These are phyloP conservation scores for Tuber indicum DNA, from an alignment of 495 filamentous ascomycete genomes.

Conservation along the genomic window DNA sequence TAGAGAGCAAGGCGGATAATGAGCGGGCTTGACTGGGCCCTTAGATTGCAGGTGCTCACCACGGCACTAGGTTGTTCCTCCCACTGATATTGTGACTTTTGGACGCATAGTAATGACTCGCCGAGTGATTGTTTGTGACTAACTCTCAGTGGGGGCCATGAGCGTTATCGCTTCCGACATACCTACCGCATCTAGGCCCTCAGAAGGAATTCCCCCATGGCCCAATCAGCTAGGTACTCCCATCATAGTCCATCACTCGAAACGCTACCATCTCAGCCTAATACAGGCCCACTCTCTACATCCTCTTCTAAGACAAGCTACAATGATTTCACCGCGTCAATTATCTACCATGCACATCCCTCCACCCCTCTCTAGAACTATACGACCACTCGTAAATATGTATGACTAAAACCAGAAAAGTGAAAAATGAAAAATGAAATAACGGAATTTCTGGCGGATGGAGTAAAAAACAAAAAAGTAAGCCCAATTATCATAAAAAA, in stretches of 20 bases:
- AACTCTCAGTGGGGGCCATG: not conserved
- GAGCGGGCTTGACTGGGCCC: conserved; percentile 35
- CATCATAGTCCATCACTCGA: not conserved
- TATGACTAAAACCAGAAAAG: not conserved
- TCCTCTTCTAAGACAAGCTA: not conserved
- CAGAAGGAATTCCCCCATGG: not conserved
- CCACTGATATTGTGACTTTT: not conserved
- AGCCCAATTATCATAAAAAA: not conserved
- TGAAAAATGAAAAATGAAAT: not conserved
- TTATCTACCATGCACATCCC: not conserved
- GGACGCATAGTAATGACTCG: not conserved
- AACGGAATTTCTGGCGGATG: not conserved
- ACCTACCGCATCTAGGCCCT: not conserved
- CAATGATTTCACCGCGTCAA: not conserved
- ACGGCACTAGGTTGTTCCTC: not conserved
- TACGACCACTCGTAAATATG: not conserved
- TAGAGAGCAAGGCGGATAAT: conserved; percentile 78
- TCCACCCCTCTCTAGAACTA: not conserved
- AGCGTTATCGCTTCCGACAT: not conserved
- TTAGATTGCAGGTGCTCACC: not conserved
- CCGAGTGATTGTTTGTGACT: not conserved
- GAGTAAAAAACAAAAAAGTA: not conserved
- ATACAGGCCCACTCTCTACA: not conserved
- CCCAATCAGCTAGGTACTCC: not conserved
- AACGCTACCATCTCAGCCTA: not conserved